Conservation (phyloP, 1,139 yeast genomes). For the Saccharomyces uvarum region DNA sequence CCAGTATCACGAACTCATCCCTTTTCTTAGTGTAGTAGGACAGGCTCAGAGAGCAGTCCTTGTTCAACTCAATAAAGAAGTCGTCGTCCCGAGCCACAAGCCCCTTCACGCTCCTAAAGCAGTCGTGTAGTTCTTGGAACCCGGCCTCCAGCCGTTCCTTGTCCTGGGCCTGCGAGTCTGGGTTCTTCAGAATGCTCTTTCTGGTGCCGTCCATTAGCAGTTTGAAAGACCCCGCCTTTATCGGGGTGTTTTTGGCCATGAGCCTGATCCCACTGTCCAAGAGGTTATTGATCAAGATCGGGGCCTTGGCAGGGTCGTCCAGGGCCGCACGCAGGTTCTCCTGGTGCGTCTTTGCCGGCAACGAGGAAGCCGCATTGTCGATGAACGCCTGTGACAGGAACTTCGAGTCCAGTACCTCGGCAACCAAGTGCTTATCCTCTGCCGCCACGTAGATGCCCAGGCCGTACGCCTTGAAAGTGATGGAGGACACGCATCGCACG, state of each 20-base stretch:
- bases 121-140: slow-evolving; percentile 4
- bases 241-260: slow-evolving; percentile 67
- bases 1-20: slow-evolving; percentile 33
- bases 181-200: slow-evolving; percentile 31
- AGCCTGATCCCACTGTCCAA: slow-evolving; percentile 51
- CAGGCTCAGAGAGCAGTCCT: slow-evolving; percentile 39
- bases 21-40: slow-evolving; percentile 35
- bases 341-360: slow-evolving; percentile 27
- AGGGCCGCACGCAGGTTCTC: slow-evolving; percentile 51
- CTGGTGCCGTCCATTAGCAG: slow-evolving; percentile 79
- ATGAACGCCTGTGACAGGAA: slow-evolving; percentile 30
- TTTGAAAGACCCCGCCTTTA: slow-evolving; percentile 76
- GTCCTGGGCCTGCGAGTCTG: slow-evolving; percentile 2
- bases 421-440: slow-evolving; percentile 43
- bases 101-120: slow-evolving; percentile 4
- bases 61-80: slow-evolving; percentile 40
- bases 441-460: slow-evolving; percentile 65
- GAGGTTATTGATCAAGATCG: slow-evolving; percentile 44
- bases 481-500: slow-evolving; percentile 68
- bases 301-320: slow-evolving; percentile 46
- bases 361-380: slow-evolving; percentile 18
- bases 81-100: slow-evolving; percentile 6
- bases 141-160: slow-evolving; percentile 1
- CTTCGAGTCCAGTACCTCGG: slow-evolving; percentile 37
- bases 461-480: slow-evolving; percentile 73